Evolutionary conservation across 345 rosid species (phyloP).

Genomic region (Populus simonii): DNA sequence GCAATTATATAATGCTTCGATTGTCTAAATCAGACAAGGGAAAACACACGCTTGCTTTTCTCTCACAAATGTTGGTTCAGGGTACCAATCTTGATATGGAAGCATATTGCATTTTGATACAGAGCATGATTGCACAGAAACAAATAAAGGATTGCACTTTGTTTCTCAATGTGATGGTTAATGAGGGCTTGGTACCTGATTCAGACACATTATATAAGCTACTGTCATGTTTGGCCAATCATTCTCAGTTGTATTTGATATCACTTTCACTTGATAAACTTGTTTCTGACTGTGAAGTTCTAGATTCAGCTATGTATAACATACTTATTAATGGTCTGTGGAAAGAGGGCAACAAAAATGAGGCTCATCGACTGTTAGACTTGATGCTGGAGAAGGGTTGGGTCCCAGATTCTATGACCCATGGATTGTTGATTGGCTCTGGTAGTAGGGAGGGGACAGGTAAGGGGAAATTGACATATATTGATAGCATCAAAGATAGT

Average conservation of each 20-base stretch:
- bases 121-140: constrained; percentile 27
- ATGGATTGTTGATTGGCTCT: constrained; percentile 44
- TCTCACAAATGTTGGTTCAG: constrained; percentile 39
- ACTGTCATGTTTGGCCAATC: constrained; percentile 26
- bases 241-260: constrained; percentile 25
- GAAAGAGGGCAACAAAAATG: constrained; percentile 42
- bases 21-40: constrained; percentile 25
- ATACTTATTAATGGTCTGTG: constrained; percentile 38
- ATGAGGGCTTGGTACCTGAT: constrained; percentile 39
- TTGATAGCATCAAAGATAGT: constrained; percentile 28
- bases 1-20: constrained; percentile 35
- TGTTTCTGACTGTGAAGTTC: constrained; percentile 17
- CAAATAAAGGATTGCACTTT: constrained; percentile 30
- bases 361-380: constrained; percentile 39
- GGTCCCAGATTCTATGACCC: constrained; percentile 46
- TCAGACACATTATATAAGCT: constrained; percentile 22
- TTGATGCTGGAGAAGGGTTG: constrained; percentile 54
- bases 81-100: constrained; percentile 37
- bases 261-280: constrained; percentile 26
- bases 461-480: constrained; percentile 2
- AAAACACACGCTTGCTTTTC: constrained; percentile 22
- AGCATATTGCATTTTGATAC: constrained; percentile 43
- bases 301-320: constrained; percentile 33
- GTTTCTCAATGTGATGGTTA: constrained; percentile 40
- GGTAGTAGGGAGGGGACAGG: constrained; percentile 18